Evolutionary conservation across 2,329 filamentous ascomycete genomes (phyloP).

Genomic region (Colletotrichum echinochloae): DNA sequence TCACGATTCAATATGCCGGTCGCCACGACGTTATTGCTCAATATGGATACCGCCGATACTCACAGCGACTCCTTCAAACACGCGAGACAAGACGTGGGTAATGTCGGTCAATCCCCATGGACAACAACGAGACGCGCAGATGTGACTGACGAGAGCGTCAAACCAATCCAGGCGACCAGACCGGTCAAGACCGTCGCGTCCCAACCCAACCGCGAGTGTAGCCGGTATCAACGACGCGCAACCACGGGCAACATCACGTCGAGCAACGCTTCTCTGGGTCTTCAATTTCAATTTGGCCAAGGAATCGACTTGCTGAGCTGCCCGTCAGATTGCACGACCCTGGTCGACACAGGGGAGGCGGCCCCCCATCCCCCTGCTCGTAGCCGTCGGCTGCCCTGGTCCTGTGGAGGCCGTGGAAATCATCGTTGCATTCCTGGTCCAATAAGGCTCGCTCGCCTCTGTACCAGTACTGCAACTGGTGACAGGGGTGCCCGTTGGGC

Average conservation of each 20-base stretch:
- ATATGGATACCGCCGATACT: background rate
- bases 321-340: too few species aligned
- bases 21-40: slow-evolving; percentile 2
- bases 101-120: slow-evolving; percentile 13
- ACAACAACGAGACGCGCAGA: slow-evolving; percentile 12
- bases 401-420: slow-evolving; percentile 29
- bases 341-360: slow-evolving; percentile 9
- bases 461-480: background rate
- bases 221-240: slow-evolving; percentile 4
- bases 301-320: slow-evolving; percentile 18
- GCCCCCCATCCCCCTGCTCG: slow-evolving; percentile 27
- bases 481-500: background rate
- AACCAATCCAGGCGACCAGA: slow-evolving; percentile 14
- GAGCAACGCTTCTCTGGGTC: slow-evolving; percentile 19
- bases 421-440: slow-evolving; percentile 29
- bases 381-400: background rate
- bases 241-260: slow-evolving; percentile 8
- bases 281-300: slow-evolving; percentile 34
- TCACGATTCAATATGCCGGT: slow-evolving; percentile 35
- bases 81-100: slow-evolving; percentile 30
- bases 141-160: slow-evolving; percentile 13
- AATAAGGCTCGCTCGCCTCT: slow-evolving; percentile 8
- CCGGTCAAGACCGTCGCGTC: slow-evolving; percentile 9
- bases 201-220: background rate
- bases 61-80: slow-evolving; percentile 19